Conservation (phyloP, 2,329 filamentous ascomycete species). For the Thielaviopsis musarum region DNA sequence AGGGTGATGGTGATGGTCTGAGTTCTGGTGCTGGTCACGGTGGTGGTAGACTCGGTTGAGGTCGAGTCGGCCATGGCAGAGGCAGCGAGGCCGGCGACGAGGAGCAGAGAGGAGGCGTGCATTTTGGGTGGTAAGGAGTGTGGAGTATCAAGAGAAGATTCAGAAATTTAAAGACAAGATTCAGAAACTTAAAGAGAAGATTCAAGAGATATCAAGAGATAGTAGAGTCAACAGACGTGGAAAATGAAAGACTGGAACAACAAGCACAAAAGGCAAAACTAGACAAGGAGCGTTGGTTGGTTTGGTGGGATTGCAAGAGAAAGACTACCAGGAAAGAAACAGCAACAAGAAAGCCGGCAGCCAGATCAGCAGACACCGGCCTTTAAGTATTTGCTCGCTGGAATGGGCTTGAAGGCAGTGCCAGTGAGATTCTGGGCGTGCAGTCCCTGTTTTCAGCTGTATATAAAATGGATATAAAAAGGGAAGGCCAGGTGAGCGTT, state of each 20-base stretch:
- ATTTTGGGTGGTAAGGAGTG: not conserved
- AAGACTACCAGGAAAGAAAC: not conserved
- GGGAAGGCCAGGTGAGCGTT: not conserved
- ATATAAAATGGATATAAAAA: not conserved
- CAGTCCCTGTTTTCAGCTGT: too few relatives aligned
- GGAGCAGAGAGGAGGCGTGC: not conserved
- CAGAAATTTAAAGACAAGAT: too few relatives aligned
- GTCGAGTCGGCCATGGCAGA: not conserved
- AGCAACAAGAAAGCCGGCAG: too few relatives aligned
- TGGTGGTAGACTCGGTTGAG: not conserved
- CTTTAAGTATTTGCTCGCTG: too few relatives aligned
- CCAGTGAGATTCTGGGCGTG: too few relatives aligned
- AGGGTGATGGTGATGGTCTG: constrained; percentile 5
- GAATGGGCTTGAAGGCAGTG: too few relatives aligned
- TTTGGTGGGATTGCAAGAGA: not conserved
- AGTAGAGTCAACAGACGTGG: not conserved
- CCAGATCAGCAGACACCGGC: too few relatives aligned
- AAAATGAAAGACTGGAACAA: not conserved
- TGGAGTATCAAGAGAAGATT: not conserved
- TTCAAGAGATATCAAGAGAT: too few relatives aligned
- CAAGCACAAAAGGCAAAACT: too few relatives aligned
- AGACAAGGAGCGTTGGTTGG: not conserved
- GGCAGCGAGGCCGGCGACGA: not conserved
- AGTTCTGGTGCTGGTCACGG: constrained; percentile 4
- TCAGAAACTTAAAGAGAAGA: too few relatives aligned